Base-by-base conservation (phyloP, 2,329 filamentous ascomycete genomes). In the Lachnellula hyalina region DNA sequence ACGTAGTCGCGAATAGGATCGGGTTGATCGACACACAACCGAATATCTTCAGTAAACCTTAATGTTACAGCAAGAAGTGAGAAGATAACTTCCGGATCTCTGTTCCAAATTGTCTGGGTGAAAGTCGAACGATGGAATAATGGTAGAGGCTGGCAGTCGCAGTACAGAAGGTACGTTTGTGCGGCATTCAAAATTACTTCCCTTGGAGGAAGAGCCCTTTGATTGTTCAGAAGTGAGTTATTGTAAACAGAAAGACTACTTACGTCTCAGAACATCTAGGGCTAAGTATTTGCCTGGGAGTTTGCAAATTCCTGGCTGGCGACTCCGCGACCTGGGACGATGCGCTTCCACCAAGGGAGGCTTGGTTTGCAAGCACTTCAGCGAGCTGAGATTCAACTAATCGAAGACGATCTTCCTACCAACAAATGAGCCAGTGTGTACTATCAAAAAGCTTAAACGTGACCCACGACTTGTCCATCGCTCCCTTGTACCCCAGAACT, bases 61-160 rank as follows among this genome's bases (percentile, higher is more conserved):
- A 73, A 64, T 1, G 70, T 69, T 40, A 80, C 58, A 2, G 75
- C 73, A 32, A 78, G 61, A 55, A 70, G 50, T 0, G 70, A 61
- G 14, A 73, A 65, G 0, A 72, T 49, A 2, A 74, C 52, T 52
- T 72, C 71, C 0, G 63, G 63, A n/a, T 70, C 66, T 9, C 77
- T 70, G 21, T 67, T 60, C 14, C 66, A 59, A 6, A 79, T 61
- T 38, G 68, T 74, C 5, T 65, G 57, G 8, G 77, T 52, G 56
- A 80, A 77, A 1, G 60, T 68, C 4, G 68, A 65, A 11, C 69
- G 61, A 17, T 72, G 67, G 49, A 81, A 80, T 0, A 81, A 65
- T 15, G 73, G 72, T 21, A 81, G 66, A 5, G 77, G 77, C 49
- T 81, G 78, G 23, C 72, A 75, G 51, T 80, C 74, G 52, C 76